Conservation (phyloP, 148 eudicot genomes). For the Silene conica region DNA sequence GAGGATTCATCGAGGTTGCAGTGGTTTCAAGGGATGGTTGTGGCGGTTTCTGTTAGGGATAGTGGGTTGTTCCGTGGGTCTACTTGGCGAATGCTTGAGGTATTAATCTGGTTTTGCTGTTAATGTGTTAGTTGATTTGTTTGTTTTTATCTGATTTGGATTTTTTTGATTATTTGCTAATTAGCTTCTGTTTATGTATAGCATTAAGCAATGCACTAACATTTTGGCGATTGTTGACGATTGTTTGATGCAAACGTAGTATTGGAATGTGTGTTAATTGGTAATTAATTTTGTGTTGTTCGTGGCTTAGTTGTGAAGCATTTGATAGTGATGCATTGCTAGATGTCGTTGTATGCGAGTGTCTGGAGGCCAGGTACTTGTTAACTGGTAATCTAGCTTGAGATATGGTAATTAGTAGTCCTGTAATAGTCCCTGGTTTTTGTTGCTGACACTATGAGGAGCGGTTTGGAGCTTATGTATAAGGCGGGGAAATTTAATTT, state of each 20-base stretch:
- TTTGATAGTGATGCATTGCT: neutral
- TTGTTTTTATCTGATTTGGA: neutral
- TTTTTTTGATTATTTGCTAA: neutral
- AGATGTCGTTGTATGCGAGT: neutral
- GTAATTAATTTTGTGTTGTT: neutral
- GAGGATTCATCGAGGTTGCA: slow-evolving; percentile 52
- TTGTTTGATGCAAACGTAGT: neutral
- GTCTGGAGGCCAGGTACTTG: neutral
- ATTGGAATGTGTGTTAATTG: neutral
- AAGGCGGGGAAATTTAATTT: neutral
- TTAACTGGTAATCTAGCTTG: neutral
- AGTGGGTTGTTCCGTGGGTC: slow-evolving; percentile 45
- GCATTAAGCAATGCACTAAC: no score
- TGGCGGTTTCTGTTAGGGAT: slow-evolving; percentile 25
- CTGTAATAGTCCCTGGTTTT: neutral
- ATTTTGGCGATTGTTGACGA: neutral
- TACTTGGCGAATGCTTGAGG: slow-evolving; percentile 81
- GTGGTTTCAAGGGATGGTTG: slow-evolving; percentile 60
- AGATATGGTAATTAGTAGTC: neutral
- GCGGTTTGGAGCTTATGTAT: neutral
- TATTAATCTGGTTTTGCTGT: slow-evolving; percentile 13
- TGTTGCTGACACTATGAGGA: neutral
- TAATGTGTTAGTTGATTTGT: neutral
- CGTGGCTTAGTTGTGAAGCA: neutral
- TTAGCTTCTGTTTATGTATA: neutral